Percentiles rank a stretch among this genome's conserved stretches.
Evolutionary conservation across 2,329 filamentous ascomycete species (phyloP).

Genomic region (Colletotrichum abscissum): DNA sequence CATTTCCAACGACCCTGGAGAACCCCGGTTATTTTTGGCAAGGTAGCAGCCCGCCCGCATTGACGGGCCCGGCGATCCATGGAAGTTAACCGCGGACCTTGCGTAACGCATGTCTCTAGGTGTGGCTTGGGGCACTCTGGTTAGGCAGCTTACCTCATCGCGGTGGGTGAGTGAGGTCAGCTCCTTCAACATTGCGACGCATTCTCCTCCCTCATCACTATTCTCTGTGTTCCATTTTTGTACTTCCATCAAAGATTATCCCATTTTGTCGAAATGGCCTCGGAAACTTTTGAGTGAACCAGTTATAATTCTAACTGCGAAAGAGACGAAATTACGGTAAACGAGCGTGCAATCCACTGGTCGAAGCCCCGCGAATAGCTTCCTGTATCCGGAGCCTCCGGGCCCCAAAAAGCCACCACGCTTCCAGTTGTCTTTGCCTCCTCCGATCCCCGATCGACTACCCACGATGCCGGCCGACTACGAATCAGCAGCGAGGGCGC

Average conservation of each 20-base stretch:
- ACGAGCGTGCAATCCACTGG: background rate
- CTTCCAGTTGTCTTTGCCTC: background rate
- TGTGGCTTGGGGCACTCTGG: slow-evolving; percentile 8
- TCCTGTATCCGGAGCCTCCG: slow-evolving; percentile 22
- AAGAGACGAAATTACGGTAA: background rate
- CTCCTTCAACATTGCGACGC: slow-evolving; percentile 11
- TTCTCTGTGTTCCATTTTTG: background rate
- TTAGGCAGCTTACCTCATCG: slow-evolving; percentile 33
- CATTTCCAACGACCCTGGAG: background rate
- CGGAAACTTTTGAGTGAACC: background rate
- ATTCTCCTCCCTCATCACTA: slow-evolving; percentile 5
- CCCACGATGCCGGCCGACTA: slow-evolving; percentile 63
- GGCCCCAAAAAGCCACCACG: background rate
- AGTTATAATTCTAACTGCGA: background rate
- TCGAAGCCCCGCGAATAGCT: slow-evolving; percentile 21
- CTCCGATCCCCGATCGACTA: background rate
- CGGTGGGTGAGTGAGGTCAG: slow-evolving; percentile 15
- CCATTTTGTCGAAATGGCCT: slow-evolving; percentile 18
- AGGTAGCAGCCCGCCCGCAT: background rate
- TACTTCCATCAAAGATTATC: background rate
- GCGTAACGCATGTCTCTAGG: background rate
- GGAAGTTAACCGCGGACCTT: slow-evolving; percentile 10
- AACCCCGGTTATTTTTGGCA: background rate
- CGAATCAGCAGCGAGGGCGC: slow-evolving; percentile 60
- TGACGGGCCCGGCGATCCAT: slow-evolving; percentile 16